These are phyloP conservation scores for Phlebiopsis flavidoalba DNA, from an alignment of 768 basidiomycete genomes.

Conservation along the genomic window DNA sequence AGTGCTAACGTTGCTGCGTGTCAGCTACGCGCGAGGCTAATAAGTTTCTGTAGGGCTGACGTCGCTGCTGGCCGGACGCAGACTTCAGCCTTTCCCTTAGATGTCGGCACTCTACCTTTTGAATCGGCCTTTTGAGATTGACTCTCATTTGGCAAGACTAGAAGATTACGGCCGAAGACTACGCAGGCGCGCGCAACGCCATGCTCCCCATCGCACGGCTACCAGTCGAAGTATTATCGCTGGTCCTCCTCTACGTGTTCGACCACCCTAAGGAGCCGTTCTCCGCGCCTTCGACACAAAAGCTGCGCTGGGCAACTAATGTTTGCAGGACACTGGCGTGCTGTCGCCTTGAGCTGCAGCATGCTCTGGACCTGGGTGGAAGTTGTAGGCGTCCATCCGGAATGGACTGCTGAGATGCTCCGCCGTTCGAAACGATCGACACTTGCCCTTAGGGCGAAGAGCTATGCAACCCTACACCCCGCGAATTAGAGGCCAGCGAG, in stretches of 20 bases:
- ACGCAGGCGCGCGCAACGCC: conserved; percentile 4
- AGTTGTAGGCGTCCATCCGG: background rate
- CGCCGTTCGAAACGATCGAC: background rate
- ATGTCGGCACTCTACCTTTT: background rate
- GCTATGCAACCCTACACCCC: background rate
- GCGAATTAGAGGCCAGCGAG: background rate
- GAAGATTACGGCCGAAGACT: conserved; percentile 6
- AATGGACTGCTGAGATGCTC: conserved; percentile 5
- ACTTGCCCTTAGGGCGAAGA: background rate
- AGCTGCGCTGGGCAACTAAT: background rate
- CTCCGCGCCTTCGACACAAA: background rate
- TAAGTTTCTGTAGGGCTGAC: background rate
- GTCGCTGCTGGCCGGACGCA: background rate
- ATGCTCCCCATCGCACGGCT: conserved; percentile 4
- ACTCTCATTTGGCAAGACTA: background rate
- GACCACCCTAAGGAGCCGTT: background rate
- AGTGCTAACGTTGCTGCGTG: background rate
- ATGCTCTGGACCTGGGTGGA: conserved; percentile 5
- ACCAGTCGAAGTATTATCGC: conserved; percentile 9
- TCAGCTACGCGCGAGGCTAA: background rate
- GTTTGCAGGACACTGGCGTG: conserved; percentile 10
- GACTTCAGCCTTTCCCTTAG: background rate
- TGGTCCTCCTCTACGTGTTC: conserved; percentile 3
- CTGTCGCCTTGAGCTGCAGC: conserved; percentile 3
- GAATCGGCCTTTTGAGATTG: background rate